Percentiles rank a stretch among this genome's conserved stretches.
Evolutionary conservation across 2,329 filamentous ascomycete species (phyloP).

Genomic region (Cadophora luteo-olivacea): DNA sequence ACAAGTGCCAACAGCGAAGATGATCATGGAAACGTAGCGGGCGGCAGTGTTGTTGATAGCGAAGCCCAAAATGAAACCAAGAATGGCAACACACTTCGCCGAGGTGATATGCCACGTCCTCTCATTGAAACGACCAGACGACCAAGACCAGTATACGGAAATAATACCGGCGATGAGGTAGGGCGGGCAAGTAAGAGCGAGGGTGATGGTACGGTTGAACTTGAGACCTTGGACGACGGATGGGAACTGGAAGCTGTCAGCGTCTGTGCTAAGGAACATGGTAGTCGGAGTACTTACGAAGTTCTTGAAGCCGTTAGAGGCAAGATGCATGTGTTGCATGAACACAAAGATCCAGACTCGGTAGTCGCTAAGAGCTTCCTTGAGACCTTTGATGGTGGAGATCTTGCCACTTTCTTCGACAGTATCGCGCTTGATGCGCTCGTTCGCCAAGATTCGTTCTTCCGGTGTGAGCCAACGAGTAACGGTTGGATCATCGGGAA

Average conservation of each 20-base stretch:
- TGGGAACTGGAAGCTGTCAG: conserved; percentile 29
- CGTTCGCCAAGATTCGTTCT: conserved; percentile 28
- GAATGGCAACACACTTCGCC: conserved; percentile 25
- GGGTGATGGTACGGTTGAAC: conserved; percentile 31
- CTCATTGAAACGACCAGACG: conserved; percentile 28
- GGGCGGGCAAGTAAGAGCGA: conserved; percentile 29
- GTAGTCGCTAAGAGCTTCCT: conserved; percentile 50
- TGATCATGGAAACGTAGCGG: conserved; percentile 30
- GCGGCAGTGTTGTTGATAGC: conserved; percentile 23
- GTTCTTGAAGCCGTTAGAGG: conserved; percentile 46
- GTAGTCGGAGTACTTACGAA: conserved; percentile 29
- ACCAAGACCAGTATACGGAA: conserved; percentile 22
- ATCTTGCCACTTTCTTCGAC: conserved; percentile 46
- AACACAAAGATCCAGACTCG: conserved; percentile 52
- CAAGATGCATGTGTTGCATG: conserved; percentile 56
- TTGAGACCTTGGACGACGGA: conserved; percentile 43
- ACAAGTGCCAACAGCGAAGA: conserved; percentile 29
- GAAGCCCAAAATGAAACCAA: conserved; percentile 28
- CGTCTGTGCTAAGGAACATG: background rate
- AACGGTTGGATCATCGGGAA: conserved; percentile 57
- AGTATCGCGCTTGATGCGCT: conserved; percentile 27
- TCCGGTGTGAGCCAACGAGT: conserved; percentile 33
- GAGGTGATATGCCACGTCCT: conserved; percentile 33
- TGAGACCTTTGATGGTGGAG: conserved; percentile 47
- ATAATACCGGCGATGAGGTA: conserved; percentile 28